Percentiles rank a stretch among this genome's conserved stretches.
phyloP scores from a whole-genome alignment of 2,329 filamentous ascomycete genomes.

The Juglanconis oblonga region DNA sequence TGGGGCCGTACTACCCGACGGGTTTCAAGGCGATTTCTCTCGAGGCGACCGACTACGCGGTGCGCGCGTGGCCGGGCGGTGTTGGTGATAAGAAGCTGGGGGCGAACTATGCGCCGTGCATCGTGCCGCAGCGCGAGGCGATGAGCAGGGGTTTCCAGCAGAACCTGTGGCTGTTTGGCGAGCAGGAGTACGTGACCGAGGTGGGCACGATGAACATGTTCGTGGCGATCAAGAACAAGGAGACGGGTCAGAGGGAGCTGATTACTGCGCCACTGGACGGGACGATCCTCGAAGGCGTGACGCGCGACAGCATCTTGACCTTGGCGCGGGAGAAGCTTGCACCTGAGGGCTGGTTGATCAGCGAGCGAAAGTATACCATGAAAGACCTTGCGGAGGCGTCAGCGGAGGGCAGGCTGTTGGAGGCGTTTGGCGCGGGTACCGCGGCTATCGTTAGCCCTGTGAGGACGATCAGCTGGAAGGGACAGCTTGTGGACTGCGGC shows the following conservation, averaged over 20 bases:
- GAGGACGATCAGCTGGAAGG: conserved; percentile 84
- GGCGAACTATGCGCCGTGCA: conserved; percentile 98
- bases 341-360: conserved; percentile 83
- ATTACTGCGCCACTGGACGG: conserved; percentile 94
- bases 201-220: conserved; percentile 99
- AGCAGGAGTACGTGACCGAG: conserved; percentile 94
- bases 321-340: conserved; percentile 80
- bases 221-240: conserved; percentile 77
- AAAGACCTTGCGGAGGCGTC: conserved; percentile 76
- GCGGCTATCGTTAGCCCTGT: conserved; percentile 93
- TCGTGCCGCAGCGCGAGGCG: conserved; percentile 91
- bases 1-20: conserved; percentile 96
- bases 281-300: conserved; percentile 94
- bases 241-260: conserved; percentile 87
- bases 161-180: conserved; percentile 95
- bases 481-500: conserved; percentile 77
- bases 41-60: conserved; percentile 94
- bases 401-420: conserved; percentile 79
- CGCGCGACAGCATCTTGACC: conserved; percentile 82
- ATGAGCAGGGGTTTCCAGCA: conserved; percentile 92
- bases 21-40: conserved; percentile 97
- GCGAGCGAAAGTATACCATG: conserved; percentile 92
- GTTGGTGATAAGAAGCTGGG: conserved; percentile 98
- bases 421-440: conserved; percentile 92
- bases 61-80: conserved; percentile 95